Percentiles rank a stretch among this genome's conserved stretches.
Conservation (phyloP, 1,284 basidiomycete genomes). For the Fomitopsis betulina region DNA sequence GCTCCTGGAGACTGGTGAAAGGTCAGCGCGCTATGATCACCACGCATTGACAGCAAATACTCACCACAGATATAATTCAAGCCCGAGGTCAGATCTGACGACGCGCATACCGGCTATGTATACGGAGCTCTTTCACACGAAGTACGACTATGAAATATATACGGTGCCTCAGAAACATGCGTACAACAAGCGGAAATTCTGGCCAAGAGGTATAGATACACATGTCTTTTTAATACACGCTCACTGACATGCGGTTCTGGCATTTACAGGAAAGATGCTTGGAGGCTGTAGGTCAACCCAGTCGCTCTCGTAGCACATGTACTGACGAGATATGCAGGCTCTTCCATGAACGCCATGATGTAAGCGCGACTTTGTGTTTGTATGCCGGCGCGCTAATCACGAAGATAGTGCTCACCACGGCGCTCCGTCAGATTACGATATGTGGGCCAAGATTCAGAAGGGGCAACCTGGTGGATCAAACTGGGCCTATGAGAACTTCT, state of each 20-base stretch:
- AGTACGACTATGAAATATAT: slow-evolving; percentile 45
- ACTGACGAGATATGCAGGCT: slow-evolving; percentile 33
- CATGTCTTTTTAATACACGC: neutral
- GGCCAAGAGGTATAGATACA: slow-evolving; percentile 43
- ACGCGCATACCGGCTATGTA: slow-evolving; percentile 23
- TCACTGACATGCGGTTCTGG: neutral
- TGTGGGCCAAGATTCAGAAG: slow-evolving; percentile 50
- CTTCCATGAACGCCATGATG: slow-evolving; percentile 67
- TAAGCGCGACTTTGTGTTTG: slow-evolving; percentile 20
- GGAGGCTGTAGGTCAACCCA: slow-evolving; percentile 54
- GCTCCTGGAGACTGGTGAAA: slow-evolving; percentile 61
- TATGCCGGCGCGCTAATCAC: neutral
- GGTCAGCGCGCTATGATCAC: slow-evolving; percentile 32
- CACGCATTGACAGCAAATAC: neutral
- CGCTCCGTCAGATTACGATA: slow-evolving; percentile 65
- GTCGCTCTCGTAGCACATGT: neutral
- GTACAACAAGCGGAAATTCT: slow-evolving; percentile 40
- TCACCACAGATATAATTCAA: slow-evolving; percentile 1
- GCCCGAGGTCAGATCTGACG: slow-evolving; percentile 14
- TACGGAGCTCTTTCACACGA: slow-evolving; percentile 33
- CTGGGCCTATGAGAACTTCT: slow-evolving; percentile 59
- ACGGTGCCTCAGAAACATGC: slow-evolving; percentile 55
- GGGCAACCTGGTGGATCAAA: slow-evolving; percentile 43
- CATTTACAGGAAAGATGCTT: slow-evolving; percentile 41
- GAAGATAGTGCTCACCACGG: slow-evolving; percentile 57